Percentiles rank a stretch among this genome's conserved stretches.
These are phyloP conservation scores for Tetrastigma voinierianum DNA, from an alignment of 164 flowering plant genomes.

Conservation along the genomic window DNA sequence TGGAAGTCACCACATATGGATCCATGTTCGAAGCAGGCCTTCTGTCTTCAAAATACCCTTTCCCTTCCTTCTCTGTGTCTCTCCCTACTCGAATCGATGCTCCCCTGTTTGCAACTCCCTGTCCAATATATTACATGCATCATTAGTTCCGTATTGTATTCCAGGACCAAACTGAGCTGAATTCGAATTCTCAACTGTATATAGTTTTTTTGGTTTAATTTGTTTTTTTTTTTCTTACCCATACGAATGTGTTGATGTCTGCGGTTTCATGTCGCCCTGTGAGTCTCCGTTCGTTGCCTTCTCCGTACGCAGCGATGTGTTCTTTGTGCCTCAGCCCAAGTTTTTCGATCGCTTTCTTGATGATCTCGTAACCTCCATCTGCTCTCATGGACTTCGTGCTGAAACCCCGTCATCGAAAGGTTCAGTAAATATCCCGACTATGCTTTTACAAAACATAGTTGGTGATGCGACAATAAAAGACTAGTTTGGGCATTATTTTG, in stretches of 20 bases:
- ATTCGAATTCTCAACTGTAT: neutral
- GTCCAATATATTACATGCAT: slow-evolving; percentile 1
- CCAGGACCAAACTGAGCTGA: neutral
- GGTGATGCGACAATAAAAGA: neutral
- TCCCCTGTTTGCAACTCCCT: slow-evolving; percentile 75
- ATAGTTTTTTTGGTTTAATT: too few species aligned
- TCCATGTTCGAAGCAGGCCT: slow-evolving; percentile 81
- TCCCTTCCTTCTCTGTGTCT: slow-evolving; percentile 64
- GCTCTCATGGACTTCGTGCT: slow-evolving; percentile 89
- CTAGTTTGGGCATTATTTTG: neutral
- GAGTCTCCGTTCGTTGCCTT: slow-evolving; percentile 72
- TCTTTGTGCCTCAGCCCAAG: slow-evolving; percentile 75
- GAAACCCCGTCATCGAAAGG: slow-evolving; percentile 8
- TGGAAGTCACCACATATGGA: slow-evolving; percentile 62
- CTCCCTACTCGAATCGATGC: slow-evolving; percentile 68
- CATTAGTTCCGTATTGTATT: neutral
- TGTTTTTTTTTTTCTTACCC: slow-evolving; percentile 32
- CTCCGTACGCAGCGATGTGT: slow-evolving; percentile 88
- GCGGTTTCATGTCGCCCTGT: slow-evolving; percentile 66
- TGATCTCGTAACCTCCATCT: slow-evolving; percentile 71
- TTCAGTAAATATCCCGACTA: too few species aligned
- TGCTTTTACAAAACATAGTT: too few species aligned
- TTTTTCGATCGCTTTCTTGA: slow-evolving; percentile 84
- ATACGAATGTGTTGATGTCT: slow-evolving; percentile 50
- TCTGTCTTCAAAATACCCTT: slow-evolving; percentile 71